Percentiles rank a stretch among this genome's conserved stretches.
These are phyloP conservation scores for Acacia pycnantha DNA, from an alignment of 331 rosid species.

Conservation along the genomic window DNA sequence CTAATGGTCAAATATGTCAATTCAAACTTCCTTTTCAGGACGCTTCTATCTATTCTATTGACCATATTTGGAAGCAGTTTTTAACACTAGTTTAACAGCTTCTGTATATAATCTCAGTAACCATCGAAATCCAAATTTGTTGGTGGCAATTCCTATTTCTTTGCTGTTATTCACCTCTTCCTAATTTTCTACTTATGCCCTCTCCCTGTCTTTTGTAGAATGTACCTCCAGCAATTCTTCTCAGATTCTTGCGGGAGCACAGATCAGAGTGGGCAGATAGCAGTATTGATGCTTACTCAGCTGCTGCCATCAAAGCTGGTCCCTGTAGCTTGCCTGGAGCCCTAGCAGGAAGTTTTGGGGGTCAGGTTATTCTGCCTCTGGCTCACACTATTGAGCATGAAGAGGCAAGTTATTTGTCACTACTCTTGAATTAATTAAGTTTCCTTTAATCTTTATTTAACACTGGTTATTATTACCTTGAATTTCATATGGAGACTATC, in stretches of 20 bases:
- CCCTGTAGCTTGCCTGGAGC: constrained; percentile 76
- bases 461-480: background rate
- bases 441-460: background rate
- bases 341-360: constrained; percentile 77
- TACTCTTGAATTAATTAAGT: background rate
- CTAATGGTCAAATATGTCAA: background rate
- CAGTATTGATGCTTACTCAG: constrained; percentile 94
- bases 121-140: background rate
- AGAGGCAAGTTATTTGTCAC: constrained; percentile 64
- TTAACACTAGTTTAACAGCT: background rate
- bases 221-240: constrained; percentile 95
- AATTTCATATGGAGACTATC: background rate
- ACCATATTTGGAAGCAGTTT: background rate
- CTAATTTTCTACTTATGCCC: background rate
- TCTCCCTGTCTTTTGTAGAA: constrained; percentile 50
- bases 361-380: constrained; percentile 94
- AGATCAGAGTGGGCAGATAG: constrained; percentile 99
- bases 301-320: constrained; percentile 88
- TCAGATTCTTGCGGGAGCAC: constrained; percentile 92
- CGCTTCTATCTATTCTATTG: background rate
- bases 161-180: constrained; percentile 27
- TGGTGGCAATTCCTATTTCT: constrained; percentile 37
- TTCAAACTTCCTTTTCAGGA: background rate
- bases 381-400: constrained; percentile 96
- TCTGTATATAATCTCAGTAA: background rate